These are phyloP conservation scores for Macrolepiota albuminosa DNA, from an alignment of 768 basidiomycete species.

Conservation along the genomic window DNA sequence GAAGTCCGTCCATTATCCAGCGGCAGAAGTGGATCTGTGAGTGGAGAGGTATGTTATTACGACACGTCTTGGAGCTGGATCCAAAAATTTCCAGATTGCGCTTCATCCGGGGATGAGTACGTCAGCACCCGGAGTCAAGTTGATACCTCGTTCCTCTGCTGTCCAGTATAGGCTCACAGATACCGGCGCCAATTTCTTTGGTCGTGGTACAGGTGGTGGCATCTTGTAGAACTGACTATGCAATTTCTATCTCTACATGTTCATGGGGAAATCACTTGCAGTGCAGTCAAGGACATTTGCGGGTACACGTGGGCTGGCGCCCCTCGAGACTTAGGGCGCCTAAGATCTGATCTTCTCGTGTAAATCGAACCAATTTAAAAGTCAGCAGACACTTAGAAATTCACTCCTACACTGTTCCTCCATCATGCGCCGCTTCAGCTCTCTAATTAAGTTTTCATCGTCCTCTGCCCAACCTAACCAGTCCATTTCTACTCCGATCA, in stretches of 20 bases:
- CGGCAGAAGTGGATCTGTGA: slow-evolving; percentile 73
- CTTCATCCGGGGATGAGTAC: slow-evolving; percentile 53
- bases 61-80: neutral
- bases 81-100: slow-evolving; percentile 40
- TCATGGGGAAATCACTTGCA: neutral
- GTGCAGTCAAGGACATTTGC: neutral
- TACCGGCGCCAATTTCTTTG: slow-evolving; percentile 60
- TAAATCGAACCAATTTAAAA: neutral
- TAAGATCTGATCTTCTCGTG: neutral
- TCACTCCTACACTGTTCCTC: neutral
- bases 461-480: neutral
- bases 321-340: neutral
- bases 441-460: slow-evolving; percentile 6
- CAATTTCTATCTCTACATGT: neutral
- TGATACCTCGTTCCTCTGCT: slow-evolving; percentile 49
- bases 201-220: slow-evolving; percentile 63
- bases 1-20: slow-evolving; percentile 70
- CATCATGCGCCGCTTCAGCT: slow-evolving; percentile 19
- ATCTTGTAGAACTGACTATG: slow-evolving; percentile 34
- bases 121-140: slow-evolving; percentile 25
- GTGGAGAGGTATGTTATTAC: slow-evolving; percentile 54
- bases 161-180: slow-evolving; percentile 74
- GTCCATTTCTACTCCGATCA: neutral
- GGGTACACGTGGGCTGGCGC: neutral
- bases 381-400: neutral